A percentile compares a stretch with the other conserved stretches of the same genome.
phyloP scores from a whole-genome alignment of 176 grass and related monocot genomes.

The Avena eriantha region DNA sequence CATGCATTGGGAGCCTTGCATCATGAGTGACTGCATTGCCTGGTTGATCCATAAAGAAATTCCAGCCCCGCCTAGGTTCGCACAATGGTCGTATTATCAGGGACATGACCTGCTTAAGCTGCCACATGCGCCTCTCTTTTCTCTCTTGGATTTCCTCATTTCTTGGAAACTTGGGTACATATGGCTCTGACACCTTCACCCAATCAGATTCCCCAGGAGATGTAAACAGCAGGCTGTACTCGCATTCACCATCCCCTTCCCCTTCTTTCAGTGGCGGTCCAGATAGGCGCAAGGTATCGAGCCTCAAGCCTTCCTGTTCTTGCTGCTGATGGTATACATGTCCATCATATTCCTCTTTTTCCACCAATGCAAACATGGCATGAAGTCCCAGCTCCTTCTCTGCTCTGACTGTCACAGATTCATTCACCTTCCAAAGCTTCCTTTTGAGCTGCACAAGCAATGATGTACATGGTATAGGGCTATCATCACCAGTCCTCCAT shows the following conservation, averaged over 20 bases:
- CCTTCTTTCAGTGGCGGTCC: neutral
- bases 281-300: neutral
- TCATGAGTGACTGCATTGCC: neutral
- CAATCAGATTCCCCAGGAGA: slow-evolving; percentile 10
- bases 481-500: neutral
- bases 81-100: neutral
- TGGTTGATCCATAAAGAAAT: neutral
- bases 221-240: neutral
- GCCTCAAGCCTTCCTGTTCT: neutral
- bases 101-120: neutral
- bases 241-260: too few species aligned
- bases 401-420: neutral
- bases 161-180: slow-evolving; percentile 24
- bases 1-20: neutral
- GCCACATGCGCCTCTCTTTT: slow-evolving; percentile 1
- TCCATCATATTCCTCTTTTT: neutral
- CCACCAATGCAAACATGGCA: neutral
- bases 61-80: neutral
- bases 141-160: neutral
- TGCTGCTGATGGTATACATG: too few species aligned
- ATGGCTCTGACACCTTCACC: neutral
- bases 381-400: neutral
- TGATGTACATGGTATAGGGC: neutral
- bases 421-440: neutral
- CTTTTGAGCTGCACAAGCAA: neutral